phyloP scores from a whole-genome alignment of 345 rosid genomes.

The Noccaea bulbosa region DNA sequence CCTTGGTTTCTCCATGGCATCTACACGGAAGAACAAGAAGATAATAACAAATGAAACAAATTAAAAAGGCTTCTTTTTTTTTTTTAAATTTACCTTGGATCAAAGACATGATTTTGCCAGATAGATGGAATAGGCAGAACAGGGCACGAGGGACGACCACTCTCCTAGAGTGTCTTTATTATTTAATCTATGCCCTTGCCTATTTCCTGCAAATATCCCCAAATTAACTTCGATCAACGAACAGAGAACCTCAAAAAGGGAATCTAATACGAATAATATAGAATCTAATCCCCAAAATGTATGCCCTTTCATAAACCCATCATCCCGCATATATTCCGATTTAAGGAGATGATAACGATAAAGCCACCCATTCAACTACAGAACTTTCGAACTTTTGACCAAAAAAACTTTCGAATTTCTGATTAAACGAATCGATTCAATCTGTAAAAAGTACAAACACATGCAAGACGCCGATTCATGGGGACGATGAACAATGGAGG shows the following conservation, averaged over 20 bases:
- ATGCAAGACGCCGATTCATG: neutral
- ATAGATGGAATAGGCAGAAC: constrained; percentile 44
- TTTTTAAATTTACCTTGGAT: constrained; percentile 8
- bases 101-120: constrained; percentile 49
- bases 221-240: neutral
- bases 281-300: neutral
- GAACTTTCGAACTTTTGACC: no score
- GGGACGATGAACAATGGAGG: constrained; percentile 9
- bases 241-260: neutral
- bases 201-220: constrained; percentile 38
- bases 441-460: neutral
- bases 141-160: constrained; percentile 51
- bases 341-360: no score
- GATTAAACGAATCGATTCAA: neutral
- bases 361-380: neutral
- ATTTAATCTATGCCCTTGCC: constrained; percentile 47
- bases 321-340: neutral
- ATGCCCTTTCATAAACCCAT: neutral
- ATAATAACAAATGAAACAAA: neutral
- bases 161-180: constrained; percentile 36
- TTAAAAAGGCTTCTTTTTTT: neutral
- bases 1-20: constrained; percentile 49
- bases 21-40: constrained; percentile 37
- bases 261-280: neutral
- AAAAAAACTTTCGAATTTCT: no score